Conservation (phyloP, 1,284 basidiomycete genomes). For the Leccinum fuscescens region DNA sequence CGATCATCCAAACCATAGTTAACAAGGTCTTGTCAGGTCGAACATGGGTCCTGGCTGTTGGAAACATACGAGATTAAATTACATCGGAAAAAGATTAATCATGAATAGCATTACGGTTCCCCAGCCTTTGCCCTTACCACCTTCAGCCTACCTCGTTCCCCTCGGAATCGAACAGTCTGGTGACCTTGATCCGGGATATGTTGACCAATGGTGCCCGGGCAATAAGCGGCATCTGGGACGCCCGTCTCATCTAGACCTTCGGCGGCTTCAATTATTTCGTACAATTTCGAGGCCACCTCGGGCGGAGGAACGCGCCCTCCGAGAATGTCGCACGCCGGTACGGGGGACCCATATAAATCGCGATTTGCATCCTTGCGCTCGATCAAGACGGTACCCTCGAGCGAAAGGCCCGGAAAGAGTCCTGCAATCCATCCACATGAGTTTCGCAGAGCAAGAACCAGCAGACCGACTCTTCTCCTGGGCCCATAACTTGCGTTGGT, state of each 20-base stretch:
- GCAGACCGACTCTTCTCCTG: neutral
- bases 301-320: constrained; percentile 93
- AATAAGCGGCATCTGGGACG: constrained; percentile 77
- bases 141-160: constrained; percentile 22
- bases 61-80: neutral
- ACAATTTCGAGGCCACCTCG: constrained; percentile 90
- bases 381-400: constrained; percentile 94
- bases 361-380: constrained; percentile 94
- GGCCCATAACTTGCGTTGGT: constrained; percentile 74
- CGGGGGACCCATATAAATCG: constrained; percentile 92
- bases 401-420: constrained; percentile 90
- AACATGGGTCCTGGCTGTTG: constrained; percentile 16
- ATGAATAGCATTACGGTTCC: constrained; percentile 1
- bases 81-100: constrained; percentile 1
- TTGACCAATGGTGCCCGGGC: constrained; percentile 66
- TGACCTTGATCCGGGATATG: constrained; percentile 53
- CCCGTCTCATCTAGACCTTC: constrained; percentile 79
- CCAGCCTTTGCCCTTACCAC: neutral
- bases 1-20: neutral
- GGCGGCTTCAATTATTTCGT: constrained; percentile 92
- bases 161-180: constrained; percentile 72
- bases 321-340: constrained; percentile 89
- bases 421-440: constrained; percentile 46
- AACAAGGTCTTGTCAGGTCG: neutral
- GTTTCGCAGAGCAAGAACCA: neutral